These are phyloP conservation scores for Sporopachydermia cereana DNA, from an alignment of 1,139 yeast species.

Conservation along the genomic window DNA sequence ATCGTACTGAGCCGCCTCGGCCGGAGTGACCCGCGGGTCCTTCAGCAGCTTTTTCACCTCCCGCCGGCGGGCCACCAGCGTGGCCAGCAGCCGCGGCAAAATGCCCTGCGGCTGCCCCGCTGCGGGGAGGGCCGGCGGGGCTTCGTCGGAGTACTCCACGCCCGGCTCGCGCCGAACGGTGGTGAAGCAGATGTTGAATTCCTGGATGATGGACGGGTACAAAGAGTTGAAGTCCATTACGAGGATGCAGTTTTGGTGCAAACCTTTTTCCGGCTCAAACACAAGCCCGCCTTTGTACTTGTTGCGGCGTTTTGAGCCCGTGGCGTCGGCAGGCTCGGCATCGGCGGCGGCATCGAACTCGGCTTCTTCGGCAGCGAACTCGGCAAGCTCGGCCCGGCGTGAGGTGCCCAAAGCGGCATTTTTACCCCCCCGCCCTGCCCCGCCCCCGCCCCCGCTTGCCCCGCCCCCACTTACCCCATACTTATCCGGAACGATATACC, in stretches of 20 bases:
- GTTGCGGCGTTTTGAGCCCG: conserved; percentile 56
- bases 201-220: conserved; percentile 96
- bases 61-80: conserved; percentile 81
- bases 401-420: neutral
- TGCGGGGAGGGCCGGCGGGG: conserved; percentile 63
- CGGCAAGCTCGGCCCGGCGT: neutral
- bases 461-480: conserved; percentile 18
- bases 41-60: conserved; percentile 85
- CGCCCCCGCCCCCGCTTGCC: neutral
- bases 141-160: conserved; percentile 43
- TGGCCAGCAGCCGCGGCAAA: conserved; percentile 71
- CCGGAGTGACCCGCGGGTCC: conserved; percentile 50
- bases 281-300: conserved; percentile 95
- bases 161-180: conserved; percentile 54
- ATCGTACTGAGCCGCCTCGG: conserved; percentile 73
- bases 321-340: conserved; percentile 29
- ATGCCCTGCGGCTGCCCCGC: conserved; percentile 59
- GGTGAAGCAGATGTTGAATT: conserved; percentile 92
- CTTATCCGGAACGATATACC: conserved; percentile 84
- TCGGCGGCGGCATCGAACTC: conserved; percentile 20
- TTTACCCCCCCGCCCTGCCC: neutral
- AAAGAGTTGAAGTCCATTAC: conserved; percentile 98
- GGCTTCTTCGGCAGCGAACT: conserved; percentile 16
- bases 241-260: conserved; percentile 76
- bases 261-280: conserved; percentile 92